Base-by-base conservation (phyloP, 352 stramenopile species). In the Phytophthora cryptogea region DNA sequence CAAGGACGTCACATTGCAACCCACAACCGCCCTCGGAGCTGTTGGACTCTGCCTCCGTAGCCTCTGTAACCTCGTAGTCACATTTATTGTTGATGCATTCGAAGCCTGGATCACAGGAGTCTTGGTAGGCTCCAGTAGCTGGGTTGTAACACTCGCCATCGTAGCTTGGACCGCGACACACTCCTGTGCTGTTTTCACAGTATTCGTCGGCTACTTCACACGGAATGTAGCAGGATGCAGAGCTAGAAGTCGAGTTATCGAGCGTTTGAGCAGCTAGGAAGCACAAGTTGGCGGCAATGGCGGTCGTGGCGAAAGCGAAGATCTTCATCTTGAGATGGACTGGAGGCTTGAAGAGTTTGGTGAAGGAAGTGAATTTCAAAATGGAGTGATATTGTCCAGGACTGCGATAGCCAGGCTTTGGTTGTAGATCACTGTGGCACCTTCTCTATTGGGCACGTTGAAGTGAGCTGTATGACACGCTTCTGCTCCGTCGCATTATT, bases 191-290 rank as follows among this genome's bases (percentile, higher is more conserved):
- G 43, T 28, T 26, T 7, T 72, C 66, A 46, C 70, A 79, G 59
- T 68, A 72, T 49, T 75, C 55, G 40, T 64, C 62, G 14, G 55
- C 27, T 4, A 10, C 31, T 9, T 68, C 50, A 9, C 70, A 79
- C 14, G 41, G 8, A 37, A 54, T 5, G 14, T 54, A 36, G 52
- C 63, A 72, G 11, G 48, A 20, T 8, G 17, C 43, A 7, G 32
- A n/a, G 4, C 10, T 31, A 9, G 30, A 48, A 48, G 57, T 41
- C 3, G 40, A 59, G 41, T 48, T 58, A 17, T 54, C 32, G 3
- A 39, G 9, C 3, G 35, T 42, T 46, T 65, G 57, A 14, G 57
- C 27, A 9, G 43, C 16, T 5, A 51, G 7, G 3, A 43, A 5
- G 14, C 17, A 23, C 8, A 54, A n/a, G 14, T 54, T 54, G 7